These are phyloP conservation scores for Trifolium subterraneum DNA, from an alignment of 306 rosid genomes.

Conservation along the genomic window DNA sequence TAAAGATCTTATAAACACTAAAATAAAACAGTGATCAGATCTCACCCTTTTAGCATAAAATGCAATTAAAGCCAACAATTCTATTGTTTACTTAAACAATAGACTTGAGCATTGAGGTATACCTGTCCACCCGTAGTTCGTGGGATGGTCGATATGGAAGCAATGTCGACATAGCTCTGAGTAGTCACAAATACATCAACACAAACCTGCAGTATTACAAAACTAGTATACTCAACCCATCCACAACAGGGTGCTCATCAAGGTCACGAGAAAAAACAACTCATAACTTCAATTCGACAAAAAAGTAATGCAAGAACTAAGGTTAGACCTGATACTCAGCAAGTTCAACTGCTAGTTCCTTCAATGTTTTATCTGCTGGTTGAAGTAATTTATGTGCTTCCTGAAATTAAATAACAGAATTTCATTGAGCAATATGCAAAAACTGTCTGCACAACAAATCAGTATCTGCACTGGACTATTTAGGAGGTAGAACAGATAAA, in stretches of 20 bases:
- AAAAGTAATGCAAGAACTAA: constrained; percentile 39
- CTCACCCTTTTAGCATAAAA: constrained; percentile 30
- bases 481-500: constrained; percentile 31
- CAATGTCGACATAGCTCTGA: constrained; percentile 85
- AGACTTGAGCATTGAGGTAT: constrained; percentile 25
- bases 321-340: constrained; percentile 87
- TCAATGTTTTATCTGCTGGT: constrained; percentile 84
- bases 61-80: constrained; percentile 6
- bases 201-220: constrained; percentile 72
- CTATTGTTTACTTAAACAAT: constrained; percentile 21
- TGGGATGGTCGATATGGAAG: constrained; percentile 87
- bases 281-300: constrained; percentile 20
- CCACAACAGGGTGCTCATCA: constrained; percentile 26
- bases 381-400: constrained; percentile 97
- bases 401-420: constrained; percentile 56
- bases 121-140: constrained; percentile 99
- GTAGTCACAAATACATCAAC: constrained; percentile 90
- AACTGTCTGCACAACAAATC: constrained; percentile 7
- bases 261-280: constrained; percentile 32
- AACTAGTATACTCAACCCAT: constrained; percentile 36
- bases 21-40: constrained; percentile 9
- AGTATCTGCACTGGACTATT: constrained; percentile 16
- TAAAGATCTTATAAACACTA: constrained; percentile 19
- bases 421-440: constrained; percentile 33
- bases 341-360: constrained; percentile 87